A percentile compares a stretch with the other conserved stretches of the same genome.
Conservation (phyloP, 345 rosid genomes). For the Durio zibethinus region DNA sequence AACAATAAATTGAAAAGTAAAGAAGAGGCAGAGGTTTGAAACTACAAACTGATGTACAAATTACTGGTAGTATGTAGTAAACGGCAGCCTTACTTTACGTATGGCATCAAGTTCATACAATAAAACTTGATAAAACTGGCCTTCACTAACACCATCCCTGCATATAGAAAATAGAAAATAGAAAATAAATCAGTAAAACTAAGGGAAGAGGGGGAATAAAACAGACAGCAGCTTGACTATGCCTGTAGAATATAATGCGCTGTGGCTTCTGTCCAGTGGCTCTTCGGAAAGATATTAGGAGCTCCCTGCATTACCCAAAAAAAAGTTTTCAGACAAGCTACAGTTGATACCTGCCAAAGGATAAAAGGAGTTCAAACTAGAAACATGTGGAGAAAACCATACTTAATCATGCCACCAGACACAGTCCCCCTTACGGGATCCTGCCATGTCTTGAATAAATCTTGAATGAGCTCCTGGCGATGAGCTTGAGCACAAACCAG, state of each 20-base stretch:
- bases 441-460: conserved; percentile 87
- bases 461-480: conserved; percentile 98
- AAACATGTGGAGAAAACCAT: conserved; percentile 17
- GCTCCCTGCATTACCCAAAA: conserved; percentile 52
- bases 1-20: neutral
- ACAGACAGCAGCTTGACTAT: neutral
- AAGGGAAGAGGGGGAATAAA: neutral
- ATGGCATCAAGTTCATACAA: conserved; percentile 95
- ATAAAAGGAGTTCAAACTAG: neutral
- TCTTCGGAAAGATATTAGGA: conserved; percentile 86
- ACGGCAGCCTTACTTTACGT: conserved; percentile 57
- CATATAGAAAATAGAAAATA: conserved; percentile 3
- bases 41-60: neutral
- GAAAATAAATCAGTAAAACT: neutral
- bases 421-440: conserved; percentile 89
- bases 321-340: neutral
- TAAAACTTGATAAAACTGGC: conserved; percentile 94
- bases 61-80: neutral
- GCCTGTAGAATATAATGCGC: conserved; percentile 95
- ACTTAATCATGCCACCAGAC: conserved; percentile 99
- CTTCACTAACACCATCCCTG: conserved; percentile 99
- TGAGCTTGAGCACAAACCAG: conserved; percentile 99
- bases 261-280: conserved; percentile 96
- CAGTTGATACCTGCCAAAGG: neutral
- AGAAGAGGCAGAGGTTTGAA: neutral